Base-by-base conservation (phyloP, 345 rosid genomes). In the Eucalyptus leucophloia region DNA sequence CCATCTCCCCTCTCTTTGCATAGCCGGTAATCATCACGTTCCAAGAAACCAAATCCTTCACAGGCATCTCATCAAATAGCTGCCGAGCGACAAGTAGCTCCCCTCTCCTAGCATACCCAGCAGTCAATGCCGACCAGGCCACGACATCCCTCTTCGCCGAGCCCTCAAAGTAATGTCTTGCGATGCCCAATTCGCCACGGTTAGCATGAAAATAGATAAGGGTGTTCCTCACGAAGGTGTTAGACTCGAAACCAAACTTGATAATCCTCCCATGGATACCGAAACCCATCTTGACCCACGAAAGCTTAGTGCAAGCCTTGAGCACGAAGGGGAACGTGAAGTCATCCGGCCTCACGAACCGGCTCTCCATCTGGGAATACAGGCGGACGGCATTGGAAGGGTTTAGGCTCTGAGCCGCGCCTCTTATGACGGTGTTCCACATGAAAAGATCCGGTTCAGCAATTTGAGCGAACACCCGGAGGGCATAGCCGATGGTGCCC, bases 381-480 rank as follows among this genome's bases (percentile, higher is more conserved):
- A 90, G 91, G 60, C 88, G 80, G 34, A 87, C 40, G 54, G 93
- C 92, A 56, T 89, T 91, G 88, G 91, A 95, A 93, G 69, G 88
- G 80, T 24, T 92, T 91, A 21, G 96, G 92, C 88, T 94, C 95
- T 40, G 93, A 90, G 88, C 94, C 89, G 72, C 87, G 42, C 96
- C 98, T 86, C 98, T 93, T 81, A 96, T 93, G 44, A 96, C 89
- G 19, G 96, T 93, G 90, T 96, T 96, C 94, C 93, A 95, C 97
- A 94, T 94, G 94, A 96, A 96, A 4, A 91, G 92, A 90, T 95
- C 98, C 3, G 97, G 96, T 10, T 94, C 80, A 14, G 90, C 92
- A 83, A 93, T 92, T 88, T 90, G 89, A 92, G 89, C 91, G 88
- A 96, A 92, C 87, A 96, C 90, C 81, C 92, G 88, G 47, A 81